Evolutionary conservation across 371 early-diverging fungal species (phyloP).

Genomic region (Nematocida sp.): DNA sequence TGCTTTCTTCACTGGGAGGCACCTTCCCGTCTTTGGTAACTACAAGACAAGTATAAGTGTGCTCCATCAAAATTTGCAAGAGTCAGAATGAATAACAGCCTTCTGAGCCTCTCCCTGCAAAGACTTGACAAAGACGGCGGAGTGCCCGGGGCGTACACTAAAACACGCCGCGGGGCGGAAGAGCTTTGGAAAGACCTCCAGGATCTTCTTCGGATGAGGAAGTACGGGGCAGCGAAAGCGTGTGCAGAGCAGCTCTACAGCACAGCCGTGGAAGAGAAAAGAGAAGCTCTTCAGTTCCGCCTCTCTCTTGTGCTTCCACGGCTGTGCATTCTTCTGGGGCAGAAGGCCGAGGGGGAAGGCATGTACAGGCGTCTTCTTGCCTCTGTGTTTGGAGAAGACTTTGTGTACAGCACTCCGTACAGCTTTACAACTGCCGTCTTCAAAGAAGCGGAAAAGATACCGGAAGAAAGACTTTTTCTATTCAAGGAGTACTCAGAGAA

Average conservation of each 20-base stretch:
- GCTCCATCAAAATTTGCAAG: neutral
- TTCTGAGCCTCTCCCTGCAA: constrained; percentile 6
- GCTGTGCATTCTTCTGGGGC: neutral
- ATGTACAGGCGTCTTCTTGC: constrained; percentile 2
- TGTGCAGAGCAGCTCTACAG: neutral
- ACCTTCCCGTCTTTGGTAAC: neutral
- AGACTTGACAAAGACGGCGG: neutral
- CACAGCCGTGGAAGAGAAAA: neutral
- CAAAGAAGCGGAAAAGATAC: neutral
- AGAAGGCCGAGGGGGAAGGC: neutral
- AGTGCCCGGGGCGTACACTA: neutral
- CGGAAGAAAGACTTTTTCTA: neutral
- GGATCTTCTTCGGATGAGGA: neutral
- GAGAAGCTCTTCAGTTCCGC: neutral
- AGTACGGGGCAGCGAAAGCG: neutral
- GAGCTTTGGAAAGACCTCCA: constrained; percentile 32
- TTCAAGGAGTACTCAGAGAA: constrained; percentile 37
- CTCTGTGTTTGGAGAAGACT: neutral
- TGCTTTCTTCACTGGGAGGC: neutral
- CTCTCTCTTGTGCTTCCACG: neutral
- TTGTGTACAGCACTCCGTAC: constrained; percentile 12
- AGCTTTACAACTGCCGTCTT: constrained; percentile 11
- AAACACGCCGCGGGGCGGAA: neutral
- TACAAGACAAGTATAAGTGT: constrained; percentile 11
- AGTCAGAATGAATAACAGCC: neutral